phyloP scores from a whole-genome alignment of 2,329 filamentous ascomycete genomes.

The Alternaria hordeiaustralica region DNA sequence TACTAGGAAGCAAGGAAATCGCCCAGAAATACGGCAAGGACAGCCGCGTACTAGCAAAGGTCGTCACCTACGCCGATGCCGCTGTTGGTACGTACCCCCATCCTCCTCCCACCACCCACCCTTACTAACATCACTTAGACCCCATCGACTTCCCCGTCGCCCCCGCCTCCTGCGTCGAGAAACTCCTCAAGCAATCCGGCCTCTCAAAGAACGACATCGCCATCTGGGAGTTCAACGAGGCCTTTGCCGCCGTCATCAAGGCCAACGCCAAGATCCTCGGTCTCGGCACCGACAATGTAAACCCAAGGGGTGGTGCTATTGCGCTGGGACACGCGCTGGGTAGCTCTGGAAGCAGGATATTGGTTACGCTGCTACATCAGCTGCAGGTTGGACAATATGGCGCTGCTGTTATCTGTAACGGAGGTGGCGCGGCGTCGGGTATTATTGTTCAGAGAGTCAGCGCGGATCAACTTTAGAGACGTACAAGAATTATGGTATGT shows the following conservation, averaged over 20 bases:
- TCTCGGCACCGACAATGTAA: conserved; percentile 79
- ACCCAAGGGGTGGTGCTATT: conserved; percentile 89
- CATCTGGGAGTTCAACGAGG: conserved; percentile 98
- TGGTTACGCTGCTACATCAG: conserved; percentile 90
- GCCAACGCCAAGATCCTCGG: conserved; percentile 93
- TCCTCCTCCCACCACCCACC: neutral
- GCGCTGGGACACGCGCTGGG: conserved; percentile 90
- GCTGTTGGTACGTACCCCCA: conserved; percentile 62
- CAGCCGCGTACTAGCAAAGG: conserved; percentile 84
- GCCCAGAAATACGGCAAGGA: conserved; percentile 79
- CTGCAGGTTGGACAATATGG: conserved; percentile 92
- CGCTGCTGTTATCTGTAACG: conserved; percentile 95
- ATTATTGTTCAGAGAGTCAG: conserved; percentile 83
- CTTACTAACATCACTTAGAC: conserved; percentile 54
- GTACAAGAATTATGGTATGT: neutral
- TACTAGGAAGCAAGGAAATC: conserved; percentile 80
- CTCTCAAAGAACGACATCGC: conserved; percentile 91
- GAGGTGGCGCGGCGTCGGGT: conserved; percentile 88
- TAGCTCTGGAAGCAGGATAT: conserved; percentile 89
- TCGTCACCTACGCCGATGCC: conserved; percentile 86
- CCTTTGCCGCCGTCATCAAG: conserved; percentile 93
- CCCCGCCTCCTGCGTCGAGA: conserved; percentile 87
- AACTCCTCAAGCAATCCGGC: conserved; percentile 85
- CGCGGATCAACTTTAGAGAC: conserved; percentile 29
- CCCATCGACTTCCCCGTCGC: conserved; percentile 94